These are phyloP conservation scores for Kazachstania kunashirensis DNA, from an alignment of 805 yeast species.

Conservation along the genomic window DNA sequence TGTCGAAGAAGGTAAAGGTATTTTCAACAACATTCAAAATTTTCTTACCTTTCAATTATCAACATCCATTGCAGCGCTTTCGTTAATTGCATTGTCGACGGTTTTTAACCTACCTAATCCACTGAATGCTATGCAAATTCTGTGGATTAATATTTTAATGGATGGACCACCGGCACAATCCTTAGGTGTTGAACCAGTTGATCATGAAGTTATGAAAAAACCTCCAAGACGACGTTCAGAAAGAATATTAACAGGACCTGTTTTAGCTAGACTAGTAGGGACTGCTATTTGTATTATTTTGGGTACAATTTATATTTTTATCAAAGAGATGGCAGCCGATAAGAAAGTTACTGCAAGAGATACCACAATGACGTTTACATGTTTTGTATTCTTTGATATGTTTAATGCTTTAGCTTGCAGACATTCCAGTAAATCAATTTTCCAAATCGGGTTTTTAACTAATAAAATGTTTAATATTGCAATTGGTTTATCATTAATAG, in stretches of 20 bases:
- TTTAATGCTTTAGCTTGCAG: constrained; percentile 93
- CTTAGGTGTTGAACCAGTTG: constrained; percentile 94
- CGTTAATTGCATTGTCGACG: constrained; percentile 80
- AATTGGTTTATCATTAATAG: constrained; percentile 75
- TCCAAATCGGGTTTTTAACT: constrained; percentile 64
- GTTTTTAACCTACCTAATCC: constrained; percentile 86
- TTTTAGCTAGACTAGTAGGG: constrained; percentile 63
- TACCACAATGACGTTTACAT: constrained; percentile 97
- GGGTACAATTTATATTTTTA: constrained; percentile 82
- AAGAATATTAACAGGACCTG: constrained; percentile 60
- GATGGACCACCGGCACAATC: constrained; percentile 99
- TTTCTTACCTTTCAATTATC: constrained; percentile 92
- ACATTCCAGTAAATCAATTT: constrained; percentile 73
- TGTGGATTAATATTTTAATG: constrained; percentile 96
- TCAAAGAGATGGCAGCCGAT: constrained; percentile 74
- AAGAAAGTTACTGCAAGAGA: constrained; percentile 81
- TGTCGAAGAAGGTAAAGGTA: constrained; percentile 95
- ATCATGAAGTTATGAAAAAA: constrained; percentile 85
- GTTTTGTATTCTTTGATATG: constrained; percentile 93
- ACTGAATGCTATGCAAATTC: constrained; percentile 92
- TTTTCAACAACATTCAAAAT: constrained; percentile 89
- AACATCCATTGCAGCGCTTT: constrained; percentile 88
- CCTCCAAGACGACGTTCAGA: constrained; percentile 90
- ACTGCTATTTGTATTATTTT: constrained; percentile 66
- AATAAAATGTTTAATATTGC: constrained; percentile 92